Base-by-base conservation (phyloP, 805 yeast genomes). In the Lipomyces sp. region DNA sequence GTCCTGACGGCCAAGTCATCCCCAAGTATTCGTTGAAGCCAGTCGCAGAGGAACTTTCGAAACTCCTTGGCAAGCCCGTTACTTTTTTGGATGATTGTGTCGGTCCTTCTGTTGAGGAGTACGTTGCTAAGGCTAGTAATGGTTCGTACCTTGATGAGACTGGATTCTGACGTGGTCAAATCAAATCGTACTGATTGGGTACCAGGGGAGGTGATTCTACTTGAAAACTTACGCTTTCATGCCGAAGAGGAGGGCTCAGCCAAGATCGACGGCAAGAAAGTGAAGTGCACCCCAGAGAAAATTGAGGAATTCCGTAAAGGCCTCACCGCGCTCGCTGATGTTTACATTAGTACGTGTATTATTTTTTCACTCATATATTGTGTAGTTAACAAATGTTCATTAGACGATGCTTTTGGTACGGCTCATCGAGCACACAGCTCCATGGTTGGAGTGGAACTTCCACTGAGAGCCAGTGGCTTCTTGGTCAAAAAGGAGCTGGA, bases 371-470 rank as follows among this genome's bases (percentile, higher is more conserved):
- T 11, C 4, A 42, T 13, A 11, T 32, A 18, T 7, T 10, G 45
- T 30, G 33, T 24, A 24, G 37, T 24, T 56, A 15, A 29, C 50
- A n/a, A n/a, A n/a, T 29, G 15, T 55, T 33, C 13, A 48, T n/a
- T 11, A 63, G 65, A 95, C 84, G 99, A 95, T 80, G 98, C 98
- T 66, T 95, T 95, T 77, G 99, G 99, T 81, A 95, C 99, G 71
- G 98, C 98, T 65, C 99, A 95, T 90, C 92, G 99, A 86, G 99
- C 99, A 71, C 99, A 95, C 86, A 92, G 98, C 64, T 95, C 99
- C 59, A 94, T 95, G 93, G 99, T 95, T 77, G 99, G 99, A 78
- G 85, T 95, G 75, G 93, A 94, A 75, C 86, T 92, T 76, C 93
- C 96, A 72, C 93, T 92, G 84, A 90, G 95, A 83, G 99, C 98